Evolutionary conservation across 139 green algal genomes (phyloP), one percentile per base, ranked within the genome.

Genomic region (Chlorella sp.): DNA sequence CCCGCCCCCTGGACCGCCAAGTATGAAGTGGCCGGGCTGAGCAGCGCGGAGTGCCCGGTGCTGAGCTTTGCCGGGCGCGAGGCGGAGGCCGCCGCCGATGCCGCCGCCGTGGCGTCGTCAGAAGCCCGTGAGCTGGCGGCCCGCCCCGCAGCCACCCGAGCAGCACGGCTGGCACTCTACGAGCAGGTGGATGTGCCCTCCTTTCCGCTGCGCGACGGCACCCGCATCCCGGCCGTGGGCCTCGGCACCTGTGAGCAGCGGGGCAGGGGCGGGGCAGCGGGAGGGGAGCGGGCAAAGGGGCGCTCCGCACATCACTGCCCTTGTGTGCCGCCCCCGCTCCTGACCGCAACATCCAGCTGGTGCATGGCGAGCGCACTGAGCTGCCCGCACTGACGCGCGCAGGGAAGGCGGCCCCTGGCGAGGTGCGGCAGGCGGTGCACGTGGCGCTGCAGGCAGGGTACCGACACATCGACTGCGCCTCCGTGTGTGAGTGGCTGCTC

Each of bases 391-490:
- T 60, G 51, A 11, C 13, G 24, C 16, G 51, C 24, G 51, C 51
- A 60, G 51, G 51, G 88, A 92, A 92, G 76, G 84, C 87, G 20
- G 89, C 81, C 4, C 67, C 65, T 17, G 89, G 89, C n/a, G 84
- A 92, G 48, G 89, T 92, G 4, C 58, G 69, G 36, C 8, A 44
- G 0, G 88, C 89, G 32, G 90, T 93, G 14, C 72, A 89, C 30
- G 73, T 65, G 9, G 84, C 90, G 20, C 84, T 93, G 64, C 43
- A 85, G 62, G 84, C 86, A 3, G 90, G 90, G 1, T 91, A 92
- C 67, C 74, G 89, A 17, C 90, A 93, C 82, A 91, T 93, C 38
- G 90, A 93, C 65, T 92, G 88, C 73, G 90, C 90, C 64, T 40
- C 14, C 41, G 34, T 74, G 68, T 38, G n/a, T 73, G n/a, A 24